Evolutionary conservation across 2,329 filamentous ascomycete species (phyloP).

Genomic region (Coniochaeta pulveracea): DNA sequence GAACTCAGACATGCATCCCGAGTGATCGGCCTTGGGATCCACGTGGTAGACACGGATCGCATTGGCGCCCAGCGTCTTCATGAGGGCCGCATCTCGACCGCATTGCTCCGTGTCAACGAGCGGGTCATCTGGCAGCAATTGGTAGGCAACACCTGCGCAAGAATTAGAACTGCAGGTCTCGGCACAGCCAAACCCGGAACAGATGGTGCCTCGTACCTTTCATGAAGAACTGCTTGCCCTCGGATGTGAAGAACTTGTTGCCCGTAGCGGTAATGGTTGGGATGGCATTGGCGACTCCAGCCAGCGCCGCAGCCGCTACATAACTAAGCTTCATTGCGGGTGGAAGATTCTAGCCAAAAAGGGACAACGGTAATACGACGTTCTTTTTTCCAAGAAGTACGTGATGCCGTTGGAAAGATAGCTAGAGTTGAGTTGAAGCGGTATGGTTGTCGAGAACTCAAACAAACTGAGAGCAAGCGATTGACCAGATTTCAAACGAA

Average conservation of each 20-base stretch:
- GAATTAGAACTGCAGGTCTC: constrained; percentile 5
- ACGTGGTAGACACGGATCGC: constrained; percentile 85
- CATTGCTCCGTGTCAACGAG: constrained; percentile 68
- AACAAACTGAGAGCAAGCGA: too few relatives aligned
- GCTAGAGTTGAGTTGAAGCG: too few relatives aligned
- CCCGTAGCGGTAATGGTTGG: constrained; percentile 47
- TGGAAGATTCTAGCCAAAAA: too few relatives aligned
- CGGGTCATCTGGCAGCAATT: constrained; percentile 55
- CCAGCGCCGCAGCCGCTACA: constrained; percentile 21
- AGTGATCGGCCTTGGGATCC: constrained; percentile 58
- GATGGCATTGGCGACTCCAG: constrained; percentile 25
- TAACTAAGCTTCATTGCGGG: constrained; percentile 31
- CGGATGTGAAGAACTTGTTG: constrained; percentile 74
- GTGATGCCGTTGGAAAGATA: too few relatives aligned
- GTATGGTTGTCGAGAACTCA: too few relatives aligned
- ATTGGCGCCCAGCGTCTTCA: constrained; percentile 73
- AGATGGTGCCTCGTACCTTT: constrained; percentile 48
- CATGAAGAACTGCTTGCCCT: constrained; percentile 74
- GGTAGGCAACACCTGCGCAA: constrained; percentile 59
- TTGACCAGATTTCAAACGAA: too few relatives aligned
- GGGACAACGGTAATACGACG: too few relatives aligned
- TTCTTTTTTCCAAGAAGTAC: too few relatives aligned
- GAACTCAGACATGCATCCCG: constrained; percentile 71
- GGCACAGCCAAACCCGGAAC: not conserved
- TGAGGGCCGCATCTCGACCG: constrained; percentile 60